These are phyloP conservation scores for Eleusine indica DNA, from an alignment of 176 grass and related monocot species.

Conservation along the genomic window DNA sequence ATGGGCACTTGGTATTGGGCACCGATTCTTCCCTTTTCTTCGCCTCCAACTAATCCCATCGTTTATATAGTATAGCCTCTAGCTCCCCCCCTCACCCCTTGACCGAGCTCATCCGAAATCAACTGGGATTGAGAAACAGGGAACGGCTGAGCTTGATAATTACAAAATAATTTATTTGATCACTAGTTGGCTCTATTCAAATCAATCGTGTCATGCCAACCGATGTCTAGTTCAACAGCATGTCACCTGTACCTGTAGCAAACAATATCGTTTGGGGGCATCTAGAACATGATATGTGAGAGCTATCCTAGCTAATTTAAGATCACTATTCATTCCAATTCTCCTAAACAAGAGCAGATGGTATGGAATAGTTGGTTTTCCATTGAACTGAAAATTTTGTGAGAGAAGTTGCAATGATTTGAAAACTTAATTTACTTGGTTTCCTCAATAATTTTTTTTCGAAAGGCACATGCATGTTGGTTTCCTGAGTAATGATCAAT, in stretches of 20 bases:
- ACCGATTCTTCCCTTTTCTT: conserved; percentile 31
- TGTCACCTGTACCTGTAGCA: background rate
- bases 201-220: background rate
- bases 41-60: conserved; percentile 31
- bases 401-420: background rate
- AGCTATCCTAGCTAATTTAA: too few species aligned
- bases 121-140: background rate
- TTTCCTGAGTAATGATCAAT: too few species aligned
- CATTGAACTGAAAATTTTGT: background rate
- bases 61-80: background rate
- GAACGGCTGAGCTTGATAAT: background rate
- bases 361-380: background rate
- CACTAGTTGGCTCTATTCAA: background rate
- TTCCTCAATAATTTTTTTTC: background rate
- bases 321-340: too few species aligned
- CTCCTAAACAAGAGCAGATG: background rate
- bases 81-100: background rate
- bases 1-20: conserved; percentile 44
- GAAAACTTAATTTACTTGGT: too few species aligned
- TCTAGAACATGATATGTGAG: too few species aligned
- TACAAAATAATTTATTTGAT: background rate
- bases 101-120: background rate
- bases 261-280: too few species aligned
- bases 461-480: too few species aligned
- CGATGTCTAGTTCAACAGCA: background rate